These are phyloP conservation scores for Bipolaris sorokiniana DNA, from an alignment of 2,329 filamentous ascomycete species.

Conservation along the genomic window DNA sequence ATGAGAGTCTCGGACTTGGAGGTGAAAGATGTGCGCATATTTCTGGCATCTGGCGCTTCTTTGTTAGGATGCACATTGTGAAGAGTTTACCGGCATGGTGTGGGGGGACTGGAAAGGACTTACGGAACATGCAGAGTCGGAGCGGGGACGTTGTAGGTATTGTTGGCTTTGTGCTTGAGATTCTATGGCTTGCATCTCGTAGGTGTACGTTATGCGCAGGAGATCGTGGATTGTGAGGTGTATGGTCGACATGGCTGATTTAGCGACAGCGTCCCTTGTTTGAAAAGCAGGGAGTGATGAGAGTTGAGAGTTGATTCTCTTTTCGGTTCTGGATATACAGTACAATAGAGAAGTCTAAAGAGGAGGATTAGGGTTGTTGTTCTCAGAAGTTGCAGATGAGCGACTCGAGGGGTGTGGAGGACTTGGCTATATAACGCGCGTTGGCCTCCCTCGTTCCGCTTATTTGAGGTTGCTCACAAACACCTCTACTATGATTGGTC, in stretches of 20 bases:
- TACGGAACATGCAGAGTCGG: constrained; percentile 36
- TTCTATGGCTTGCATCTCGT: constrained; percentile 36
- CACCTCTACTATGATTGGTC: constrained; percentile 29
- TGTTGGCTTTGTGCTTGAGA: constrained; percentile 15
- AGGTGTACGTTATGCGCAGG: constrained; percentile 44
- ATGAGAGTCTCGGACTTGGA: constrained; percentile 15
- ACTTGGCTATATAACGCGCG: constrained; percentile 6
- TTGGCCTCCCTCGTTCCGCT: constrained; percentile 7
- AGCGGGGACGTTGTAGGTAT: constrained; percentile 17
- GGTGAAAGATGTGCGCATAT: constrained; percentile 28
- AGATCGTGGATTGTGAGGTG: constrained; percentile 41
- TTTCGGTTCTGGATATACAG: neutral
- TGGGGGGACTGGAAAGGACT: constrained; percentile 1
- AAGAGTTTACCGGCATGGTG: neutral
- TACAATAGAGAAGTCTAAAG: neutral
- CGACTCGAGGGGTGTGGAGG: neutral
- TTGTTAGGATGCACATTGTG: neutral
- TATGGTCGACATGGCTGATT: constrained; percentile 40
- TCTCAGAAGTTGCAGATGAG: constrained; percentile 10
- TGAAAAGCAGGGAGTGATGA: neutral
- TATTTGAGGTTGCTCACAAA: constrained; percentile 27
- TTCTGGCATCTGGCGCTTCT: constrained; percentile 30
- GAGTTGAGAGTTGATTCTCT: neutral
- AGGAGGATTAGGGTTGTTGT: neutral
- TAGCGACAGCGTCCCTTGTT: neutral